A percentile compares a stretch with the other conserved stretches of the same genome.
phyloP scores from a whole-genome alignment of 805 yeast genomes.

The Candida ponderosae region DNA sequence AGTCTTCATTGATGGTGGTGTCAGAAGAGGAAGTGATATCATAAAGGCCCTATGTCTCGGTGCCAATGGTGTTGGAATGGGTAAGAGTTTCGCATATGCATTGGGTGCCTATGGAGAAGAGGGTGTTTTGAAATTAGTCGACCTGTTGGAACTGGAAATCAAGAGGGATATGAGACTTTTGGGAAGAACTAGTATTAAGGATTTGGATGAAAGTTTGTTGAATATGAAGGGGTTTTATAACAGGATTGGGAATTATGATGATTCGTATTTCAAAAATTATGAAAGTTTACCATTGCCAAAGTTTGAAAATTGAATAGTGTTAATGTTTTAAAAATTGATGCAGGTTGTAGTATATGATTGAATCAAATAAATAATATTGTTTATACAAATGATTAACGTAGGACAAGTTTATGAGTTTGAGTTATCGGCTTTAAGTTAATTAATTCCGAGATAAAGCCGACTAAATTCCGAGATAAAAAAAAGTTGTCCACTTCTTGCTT shows the following conservation, averaged over 20 bases:
- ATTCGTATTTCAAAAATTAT: neutral
- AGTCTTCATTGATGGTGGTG: slow-evolving; percentile 62
- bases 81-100: slow-evolving; percentile 64
- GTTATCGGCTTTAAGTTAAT: too few relatives aligned
- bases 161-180: slow-evolving; percentile 57
- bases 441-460: too few relatives aligned
- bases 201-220: slow-evolving; percentile 30
- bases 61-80: slow-evolving; percentile 62
- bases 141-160: slow-evolving; percentile 53
- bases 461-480: too few relatives aligned
- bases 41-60: slow-evolving; percentile 66
- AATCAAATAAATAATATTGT: too few relatives aligned
- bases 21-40: slow-evolving; percentile 64
- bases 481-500: too few relatives aligned
- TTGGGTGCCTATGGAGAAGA: slow-evolving; percentile 69
- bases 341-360: too few relatives aligned
- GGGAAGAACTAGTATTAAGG: slow-evolving; percentile 45
- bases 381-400: too few relatives aligned
- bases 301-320: too few relatives aligned
- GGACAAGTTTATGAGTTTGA: too few relatives aligned
- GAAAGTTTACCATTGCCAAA: neutral
- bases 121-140: slow-evolving; percentile 58
- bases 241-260: neutral
- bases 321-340: too few relatives aligned
- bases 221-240: neutral